These are phyloP conservation scores for Opeltia flavorubescens DNA, from an alignment of 495 filamentous ascomycete species.

Conservation along the genomic window DNA sequence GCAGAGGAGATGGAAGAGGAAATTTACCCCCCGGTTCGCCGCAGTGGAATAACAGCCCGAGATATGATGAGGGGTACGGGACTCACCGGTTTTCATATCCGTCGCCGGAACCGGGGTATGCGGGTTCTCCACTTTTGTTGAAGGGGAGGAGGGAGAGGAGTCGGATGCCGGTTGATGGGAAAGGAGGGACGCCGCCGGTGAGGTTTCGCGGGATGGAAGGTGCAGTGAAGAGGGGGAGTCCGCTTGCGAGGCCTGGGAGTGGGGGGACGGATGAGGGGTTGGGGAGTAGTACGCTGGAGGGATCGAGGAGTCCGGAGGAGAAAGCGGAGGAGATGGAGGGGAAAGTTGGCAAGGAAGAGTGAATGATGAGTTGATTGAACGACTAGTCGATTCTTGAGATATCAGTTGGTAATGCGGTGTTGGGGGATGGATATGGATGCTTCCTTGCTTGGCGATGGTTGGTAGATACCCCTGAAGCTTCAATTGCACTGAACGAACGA, in stretches of 20 bases:
- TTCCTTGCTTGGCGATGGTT: background rate
- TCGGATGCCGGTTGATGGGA: constrained; percentile 3
- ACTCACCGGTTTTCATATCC: no score
- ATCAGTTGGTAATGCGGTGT: no score
- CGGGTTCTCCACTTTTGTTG: background rate
- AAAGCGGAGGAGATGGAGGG: background rate
- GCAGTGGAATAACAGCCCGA: no score
- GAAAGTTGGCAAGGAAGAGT: background rate
- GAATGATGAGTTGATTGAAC: background rate
- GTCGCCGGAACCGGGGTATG: no score
- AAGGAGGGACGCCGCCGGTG: constrained; percentile 14
- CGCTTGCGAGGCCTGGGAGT: constrained; percentile 9
- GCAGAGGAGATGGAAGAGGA: no score
- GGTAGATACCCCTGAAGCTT: no score
- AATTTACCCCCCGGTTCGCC: no score
- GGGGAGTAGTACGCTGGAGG: constrained; percentile 11
- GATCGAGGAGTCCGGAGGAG: background rate
- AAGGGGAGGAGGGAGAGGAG: background rate
- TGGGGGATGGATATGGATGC: no score
- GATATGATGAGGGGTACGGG: no score
- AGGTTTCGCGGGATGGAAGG: constrained; percentile 1
- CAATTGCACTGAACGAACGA: no score
- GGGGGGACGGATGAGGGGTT: constrained; percentile 18
- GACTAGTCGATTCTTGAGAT: background rate
- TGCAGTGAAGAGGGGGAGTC: constrained; percentile 11